Evolutionary conservation across 768 basidiomycete species (phyloP), one percentile per base, ranked within the genome.

Genomic region (Pleurotus tuoliensis): DNA sequence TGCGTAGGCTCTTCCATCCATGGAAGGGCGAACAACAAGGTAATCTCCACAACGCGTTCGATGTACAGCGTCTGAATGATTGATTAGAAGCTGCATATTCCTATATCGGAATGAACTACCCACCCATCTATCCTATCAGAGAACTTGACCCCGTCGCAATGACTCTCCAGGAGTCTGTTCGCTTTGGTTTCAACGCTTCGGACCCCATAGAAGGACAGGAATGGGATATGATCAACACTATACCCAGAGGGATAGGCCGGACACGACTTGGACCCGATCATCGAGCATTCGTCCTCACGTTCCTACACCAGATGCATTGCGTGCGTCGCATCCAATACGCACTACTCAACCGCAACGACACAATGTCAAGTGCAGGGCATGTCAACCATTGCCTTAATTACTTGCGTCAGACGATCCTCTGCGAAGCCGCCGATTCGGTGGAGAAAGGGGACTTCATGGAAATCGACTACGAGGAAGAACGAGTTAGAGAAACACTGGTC

Each of bases 321-420:
- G 44, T 70, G 8, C 58, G 59, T 11, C 47, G 59, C 58, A 61
- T 61, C 27, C 55, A 62, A 44, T 27, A 56, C 50, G 52, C 57
- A 1, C 53, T 69, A 6, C 37, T 62, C 16, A 52, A 68, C 41
- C 59, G 49, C 47, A 57, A 59, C n/a, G 47, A 60, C 30, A 41
- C 22, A 2, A 39, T 41, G 30, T 54, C 56, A 16, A 61, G 48
- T 20, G 7, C 55, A 2, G 58, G 56, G 12, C 73, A 74, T 41
- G 47, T 68, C 12, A 62, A 66, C 4, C 75, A 76, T 54, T 76
- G 75, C 55, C 53, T 75, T 1, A 67, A 71, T 46, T 76, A 74
- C 57, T 59, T 76, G 5, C 61, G 73, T 4, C 73, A 75, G 46
- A 66, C 66, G 1, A 55, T 72, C 16, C 57, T 76, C 22, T 76